Conservation (phyloP, 805 yeast genomes). For the Pichia sporocuriosa region DNA sequence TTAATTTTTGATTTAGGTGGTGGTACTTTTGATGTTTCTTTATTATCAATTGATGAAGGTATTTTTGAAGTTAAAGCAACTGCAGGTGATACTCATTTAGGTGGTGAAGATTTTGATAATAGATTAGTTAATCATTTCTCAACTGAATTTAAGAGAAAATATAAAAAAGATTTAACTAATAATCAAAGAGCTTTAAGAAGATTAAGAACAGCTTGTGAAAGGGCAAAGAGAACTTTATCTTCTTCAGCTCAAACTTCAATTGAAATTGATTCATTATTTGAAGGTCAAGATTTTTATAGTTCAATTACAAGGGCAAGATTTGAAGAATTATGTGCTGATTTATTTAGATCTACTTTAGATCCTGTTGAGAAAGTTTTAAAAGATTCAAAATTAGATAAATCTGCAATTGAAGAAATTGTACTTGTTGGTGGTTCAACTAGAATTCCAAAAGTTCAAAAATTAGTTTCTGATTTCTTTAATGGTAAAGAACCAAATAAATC, state of each 20-base stretch:
- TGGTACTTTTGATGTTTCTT: slow-evolving; percentile 96
- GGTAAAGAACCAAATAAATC: slow-evolving; percentile 96
- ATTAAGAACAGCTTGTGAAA: slow-evolving; percentile 97
- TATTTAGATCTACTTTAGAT: slow-evolving; percentile 89
- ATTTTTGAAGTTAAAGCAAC: slow-evolving; percentile 95
- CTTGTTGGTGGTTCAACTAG: slow-evolving; percentile 98
- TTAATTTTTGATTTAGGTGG: slow-evolving; percentile 95
- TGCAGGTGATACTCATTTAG: slow-evolving; percentile 86
- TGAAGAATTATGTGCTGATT: slow-evolving; percentile 91
- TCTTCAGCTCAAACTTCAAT: slow-evolving; percentile 93
- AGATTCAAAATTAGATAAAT: slow-evolving; percentile 86
- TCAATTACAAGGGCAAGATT: slow-evolving; percentile 96
- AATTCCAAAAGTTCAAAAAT: slow-evolving; percentile 94
- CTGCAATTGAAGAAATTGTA: slow-evolving; percentile 86
- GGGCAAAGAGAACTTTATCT: slow-evolving; percentile 97
- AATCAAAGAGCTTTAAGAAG: slow-evolving; percentile 98
- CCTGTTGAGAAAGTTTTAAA: slow-evolving; percentile 94
- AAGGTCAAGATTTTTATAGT: slow-evolving; percentile 95
- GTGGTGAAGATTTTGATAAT: slow-evolving; percentile 99
- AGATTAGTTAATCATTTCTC: slow-evolving; percentile 92
- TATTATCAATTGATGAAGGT: slow-evolving; percentile 90
- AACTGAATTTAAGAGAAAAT: slow-evolving; percentile 95
- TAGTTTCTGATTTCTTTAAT: slow-evolving; percentile 92
- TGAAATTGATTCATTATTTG: slow-evolving; percentile 91
- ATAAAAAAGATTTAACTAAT: slow-evolving; percentile 84